Base-by-base conservation (phyloP, 768 basidiomycete species). In the Tricholoma sp. region DNA sequence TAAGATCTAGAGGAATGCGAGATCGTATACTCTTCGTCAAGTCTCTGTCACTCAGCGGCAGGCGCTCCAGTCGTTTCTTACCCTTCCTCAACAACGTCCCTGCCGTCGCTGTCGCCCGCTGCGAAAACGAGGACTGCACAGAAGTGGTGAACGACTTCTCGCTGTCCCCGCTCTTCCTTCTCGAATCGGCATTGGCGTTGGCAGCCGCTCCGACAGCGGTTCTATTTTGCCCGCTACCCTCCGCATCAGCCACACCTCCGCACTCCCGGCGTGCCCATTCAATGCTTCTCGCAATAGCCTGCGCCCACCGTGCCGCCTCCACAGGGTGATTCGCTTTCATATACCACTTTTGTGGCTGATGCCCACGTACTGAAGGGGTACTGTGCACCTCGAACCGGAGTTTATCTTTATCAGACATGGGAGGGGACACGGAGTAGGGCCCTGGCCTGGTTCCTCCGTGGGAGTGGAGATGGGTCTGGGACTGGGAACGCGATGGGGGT, bases 291-390 rank as follows among this genome's bases (percentile, higher is more conserved):
- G 73, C 71, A 49, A 98, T 80, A 0, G 87, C 88, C 57, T 88
- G 83, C 1, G 84, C 83, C 95, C 95, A 98, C 10, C 94, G 80
- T 4, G 87, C 79, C 4, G 91, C 91, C 70, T 98, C 95, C 5
- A 90, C 91, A 0, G 89, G 91, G 64, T 97, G 93, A 59, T 85
- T 89, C 0, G 89, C 88, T 56, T 86, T 88, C 71, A 94, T 77
- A 67, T 87, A 88, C 91, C 91, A 91, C 69, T 85, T 90, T 64
- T 89, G 85, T 0, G 74, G 71, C 4, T 75, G 61, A 18, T 74
- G 67, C 43, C 78, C 73, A 2, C 79, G 77, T 14, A 79, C 74
- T 3, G 77, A 72, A 0, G 83, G 83, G 1, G 76, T 71, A 4
- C 85, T 83, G 58, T 87, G 84, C 5, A 98, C 81, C 66, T 96